phyloP scores from a whole-genome alignment of 345 rosid genomes.

The Nasturtium officinale region DNA sequence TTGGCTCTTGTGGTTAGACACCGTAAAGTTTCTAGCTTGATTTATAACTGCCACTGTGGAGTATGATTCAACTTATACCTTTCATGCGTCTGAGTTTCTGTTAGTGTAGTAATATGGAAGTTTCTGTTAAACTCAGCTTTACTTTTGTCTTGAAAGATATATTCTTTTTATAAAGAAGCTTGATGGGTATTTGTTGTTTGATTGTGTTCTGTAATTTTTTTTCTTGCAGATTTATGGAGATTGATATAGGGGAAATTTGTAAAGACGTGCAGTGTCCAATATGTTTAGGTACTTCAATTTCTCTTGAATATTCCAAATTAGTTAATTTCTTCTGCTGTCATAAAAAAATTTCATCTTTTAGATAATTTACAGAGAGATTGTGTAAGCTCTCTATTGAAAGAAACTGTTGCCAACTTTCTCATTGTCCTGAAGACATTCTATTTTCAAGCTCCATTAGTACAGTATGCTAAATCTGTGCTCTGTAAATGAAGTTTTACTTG shows the following conservation, averaged over 20 bases:
- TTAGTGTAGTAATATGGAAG: background rate
- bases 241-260: slow-evolving; percentile 63
- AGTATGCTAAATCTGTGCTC: background rate
- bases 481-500: slow-evolving; percentile 10
- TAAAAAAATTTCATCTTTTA: too few species aligned
- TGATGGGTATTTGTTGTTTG: background rate
- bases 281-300: slow-evolving; percentile 58
- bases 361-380: slow-evolving; percentile 21
- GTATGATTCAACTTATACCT: too few species aligned
- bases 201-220: slow-evolving; percentile 31
- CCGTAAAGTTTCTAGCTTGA: slow-evolving; percentile 15
- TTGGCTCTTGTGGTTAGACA: too few species aligned
- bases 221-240: slow-evolving; percentile 48
- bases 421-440: background rate
- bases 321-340: background rate
- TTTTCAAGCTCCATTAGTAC: background rate
- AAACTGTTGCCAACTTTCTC: background rate
- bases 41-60: background rate
- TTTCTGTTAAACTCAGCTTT: background rate
- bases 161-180: background rate
- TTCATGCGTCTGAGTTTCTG: slow-evolving; percentile 5
- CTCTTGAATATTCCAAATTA: background rate
- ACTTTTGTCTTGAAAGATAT: background rate
- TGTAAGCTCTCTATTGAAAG: background rate
- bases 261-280: slow-evolving; percentile 86